Evolutionary conservation across 306 rosid species (phyloP).

Genomic region (Vigna trinervia): DNA sequence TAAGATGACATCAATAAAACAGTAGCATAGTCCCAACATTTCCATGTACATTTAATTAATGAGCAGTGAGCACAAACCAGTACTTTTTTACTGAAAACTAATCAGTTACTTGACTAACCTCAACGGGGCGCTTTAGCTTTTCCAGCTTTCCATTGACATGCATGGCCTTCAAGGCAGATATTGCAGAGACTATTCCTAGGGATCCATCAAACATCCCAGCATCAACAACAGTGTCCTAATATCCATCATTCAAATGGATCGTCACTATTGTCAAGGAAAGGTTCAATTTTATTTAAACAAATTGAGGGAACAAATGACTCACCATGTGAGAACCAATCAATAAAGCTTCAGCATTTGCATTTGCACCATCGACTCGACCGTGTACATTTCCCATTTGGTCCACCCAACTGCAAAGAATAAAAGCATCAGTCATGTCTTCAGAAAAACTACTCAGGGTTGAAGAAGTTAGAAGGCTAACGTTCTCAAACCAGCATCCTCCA

Average conservation of each 20-base stretch:
- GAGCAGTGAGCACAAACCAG: not conserved
- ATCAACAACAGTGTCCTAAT: constrained; percentile 92
- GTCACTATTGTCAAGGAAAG: constrained; percentile 14
- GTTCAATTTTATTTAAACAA: constrained; percentile 21
- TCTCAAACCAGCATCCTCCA: constrained; percentile 97
- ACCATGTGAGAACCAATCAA: constrained; percentile 94
- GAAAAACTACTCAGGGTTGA: constrained; percentile 31
- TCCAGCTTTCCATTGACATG: constrained; percentile 60
- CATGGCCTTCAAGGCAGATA: constrained; percentile 86
- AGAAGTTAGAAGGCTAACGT: constrained; percentile 72
- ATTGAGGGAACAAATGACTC: constrained; percentile 33
- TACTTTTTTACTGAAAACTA: constrained; percentile 13
- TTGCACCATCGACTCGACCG: constrained; percentile 83
- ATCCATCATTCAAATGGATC: constrained; percentile 31
- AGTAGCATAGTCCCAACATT: constrained; percentile 20
- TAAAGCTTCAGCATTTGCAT: constrained; percentile 72
- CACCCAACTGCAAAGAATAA: constrained; percentile 78
- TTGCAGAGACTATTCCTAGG: constrained; percentile 81
- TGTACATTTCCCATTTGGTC: constrained; percentile 88
- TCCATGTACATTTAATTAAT: not conserved
- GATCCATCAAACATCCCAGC: constrained; percentile 95
- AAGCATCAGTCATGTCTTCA: constrained; percentile 49
- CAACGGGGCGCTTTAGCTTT: constrained; percentile 75
- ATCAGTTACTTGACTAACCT: constrained; percentile 59
- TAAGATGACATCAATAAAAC: constrained; percentile 15